Base-by-base conservation (phyloP, 2,329 filamentous ascomycete genomes). In the Thelonectria discophora region DNA sequence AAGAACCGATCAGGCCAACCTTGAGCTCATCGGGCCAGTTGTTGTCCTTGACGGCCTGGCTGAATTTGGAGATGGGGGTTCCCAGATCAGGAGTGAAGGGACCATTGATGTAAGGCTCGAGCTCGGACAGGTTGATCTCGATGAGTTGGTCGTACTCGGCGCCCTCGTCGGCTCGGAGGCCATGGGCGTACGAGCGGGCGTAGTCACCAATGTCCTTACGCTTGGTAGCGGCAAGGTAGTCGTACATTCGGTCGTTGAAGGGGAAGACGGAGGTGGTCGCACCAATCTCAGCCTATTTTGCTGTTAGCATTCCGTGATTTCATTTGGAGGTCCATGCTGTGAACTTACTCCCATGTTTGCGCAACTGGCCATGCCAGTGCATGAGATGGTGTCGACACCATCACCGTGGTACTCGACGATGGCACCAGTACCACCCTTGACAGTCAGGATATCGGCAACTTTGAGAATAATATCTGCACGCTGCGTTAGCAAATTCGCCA, bases 161-260 rank as follows among this genome's bases (percentile, higher is more conserved):
- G 70, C 93, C 93, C 81, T 96, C 85, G 71, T 99, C 95, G 76
- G 92, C 90, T 62, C 87, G 88, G 67, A 99, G 91, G 73, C 97
- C 93, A 73, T 92, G 84, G 71, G 92, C 90, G 78, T 97, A 98
- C 39, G 83, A 76, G 69, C 92, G 90, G 56, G 95, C 87, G 77
- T 94, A 97, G 78, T 98, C 93, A 74, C 92, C 95, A 72, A 99
- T 97, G 15, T 90, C 86, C 75, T 87, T 84, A 75, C 95, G 91
- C 87, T 97, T 97, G 72, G 95, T 99, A 43, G 93, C 92, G 46
- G 83, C 84, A 45, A 99, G 88, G 84, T 98, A 99, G 77, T 97
- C 91, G 85, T 97, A 92, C 94, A 97, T 97, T 76, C 91, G 88
- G 79, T 97, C 92, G 83, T 96, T 97, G 89, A 97, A 99, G 71